Evolutionary conservation across 2,329 filamentous ascomycete species (phyloP).

Genomic region (Talaromyces sp.): DNA sequence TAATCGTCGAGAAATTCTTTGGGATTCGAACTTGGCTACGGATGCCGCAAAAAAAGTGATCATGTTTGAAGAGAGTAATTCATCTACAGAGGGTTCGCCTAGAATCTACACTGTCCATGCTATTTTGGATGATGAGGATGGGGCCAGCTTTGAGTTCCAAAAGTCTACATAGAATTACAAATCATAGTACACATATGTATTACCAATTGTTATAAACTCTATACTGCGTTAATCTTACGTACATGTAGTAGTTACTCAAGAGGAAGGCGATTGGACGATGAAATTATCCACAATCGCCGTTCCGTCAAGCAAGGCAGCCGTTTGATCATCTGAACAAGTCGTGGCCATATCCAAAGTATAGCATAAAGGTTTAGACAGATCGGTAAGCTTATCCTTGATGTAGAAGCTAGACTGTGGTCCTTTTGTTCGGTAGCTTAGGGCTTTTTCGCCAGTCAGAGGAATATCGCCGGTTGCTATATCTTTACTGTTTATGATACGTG

Average conservation of each 20-base stretch:
- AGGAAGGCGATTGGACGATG: slow-evolving; percentile 22
- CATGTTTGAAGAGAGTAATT: background rate
- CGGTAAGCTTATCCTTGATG: slow-evolving; percentile 41
- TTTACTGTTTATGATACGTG: slow-evolving; percentile 36
- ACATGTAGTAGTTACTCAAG: background rate
- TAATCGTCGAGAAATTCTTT: background rate
- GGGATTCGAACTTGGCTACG: background rate
- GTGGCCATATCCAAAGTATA: slow-evolving; percentile 34
- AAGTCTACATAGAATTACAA: background rate
- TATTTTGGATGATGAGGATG: background rate
- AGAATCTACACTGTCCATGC: background rate
- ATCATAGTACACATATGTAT: background rate
- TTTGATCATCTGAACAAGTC: slow-evolving; percentile 40
- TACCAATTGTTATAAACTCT: background rate
- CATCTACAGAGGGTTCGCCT: background rate
- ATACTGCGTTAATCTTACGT: background rate
- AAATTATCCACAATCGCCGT: slow-evolving; percentile 42
- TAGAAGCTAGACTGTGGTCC: slow-evolving; percentile 35
- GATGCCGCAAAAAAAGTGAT: background rate
- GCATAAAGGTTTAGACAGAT: slow-evolving; percentile 35
- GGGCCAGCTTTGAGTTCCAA: background rate
- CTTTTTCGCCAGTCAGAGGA: slow-evolving; percentile 21
- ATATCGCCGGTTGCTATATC: slow-evolving; percentile 48
- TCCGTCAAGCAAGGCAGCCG: slow-evolving; percentile 35
- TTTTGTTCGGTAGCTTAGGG: slow-evolving; percentile 32